Conservation (phyloP, 176 grass and related monocot genomes). For the Elymus sibiricus region DNA sequence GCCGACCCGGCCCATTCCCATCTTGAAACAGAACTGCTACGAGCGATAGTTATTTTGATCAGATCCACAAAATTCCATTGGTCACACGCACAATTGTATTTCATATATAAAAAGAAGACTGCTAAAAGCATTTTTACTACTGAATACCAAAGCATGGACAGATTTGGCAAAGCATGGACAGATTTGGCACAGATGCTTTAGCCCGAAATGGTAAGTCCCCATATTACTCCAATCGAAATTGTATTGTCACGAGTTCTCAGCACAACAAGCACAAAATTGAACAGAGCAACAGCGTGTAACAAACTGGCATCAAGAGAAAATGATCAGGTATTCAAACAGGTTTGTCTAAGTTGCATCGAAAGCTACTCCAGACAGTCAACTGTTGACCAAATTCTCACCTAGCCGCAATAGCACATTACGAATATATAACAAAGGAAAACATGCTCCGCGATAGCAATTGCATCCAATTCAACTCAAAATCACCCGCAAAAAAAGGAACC, state of each 20-base stretch:
- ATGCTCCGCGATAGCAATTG: background rate
- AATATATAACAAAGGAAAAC: background rate
- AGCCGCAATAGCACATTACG: background rate
- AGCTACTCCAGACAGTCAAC: background rate
- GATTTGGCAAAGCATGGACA: background rate
- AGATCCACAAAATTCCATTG: background rate
- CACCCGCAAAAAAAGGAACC: background rate
- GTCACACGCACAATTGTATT: background rate
- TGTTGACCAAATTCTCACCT: background rate
- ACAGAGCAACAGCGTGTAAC: background rate
- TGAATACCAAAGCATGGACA: background rate
- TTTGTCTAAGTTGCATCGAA: background rate
- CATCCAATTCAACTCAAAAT: constrained; percentile 3
- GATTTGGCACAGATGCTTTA: background rate
- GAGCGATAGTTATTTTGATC: background rate
- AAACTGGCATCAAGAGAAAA: background rate
- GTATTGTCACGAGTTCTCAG: background rate
- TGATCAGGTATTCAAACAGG: background rate
- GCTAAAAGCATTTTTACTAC: background rate
- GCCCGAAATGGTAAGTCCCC: background rate
- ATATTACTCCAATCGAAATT: background rate
- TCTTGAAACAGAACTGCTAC: background rate
- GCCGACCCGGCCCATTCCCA: too few relatives aligned
- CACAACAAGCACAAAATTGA: background rate
- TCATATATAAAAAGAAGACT: background rate